Conservation (phyloP, 202 grass and related monocot species). For the Setaria italica region DNA sequence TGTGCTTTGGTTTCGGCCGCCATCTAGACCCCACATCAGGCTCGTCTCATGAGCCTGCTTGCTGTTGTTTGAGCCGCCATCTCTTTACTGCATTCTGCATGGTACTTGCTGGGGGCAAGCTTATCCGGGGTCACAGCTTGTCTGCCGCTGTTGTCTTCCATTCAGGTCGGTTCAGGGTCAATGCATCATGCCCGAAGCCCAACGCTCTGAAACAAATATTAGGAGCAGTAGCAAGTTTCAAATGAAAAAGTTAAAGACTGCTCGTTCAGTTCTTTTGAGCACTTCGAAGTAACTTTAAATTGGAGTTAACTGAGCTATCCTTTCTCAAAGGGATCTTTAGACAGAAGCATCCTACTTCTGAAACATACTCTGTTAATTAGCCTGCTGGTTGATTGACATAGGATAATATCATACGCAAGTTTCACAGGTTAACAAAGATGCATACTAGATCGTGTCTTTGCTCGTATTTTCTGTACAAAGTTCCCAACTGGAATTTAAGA, state of each 20-base stretch:
- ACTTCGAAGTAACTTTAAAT: conserved; percentile 17
- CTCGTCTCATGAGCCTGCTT: not conserved
- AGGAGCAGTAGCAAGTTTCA: not conserved
- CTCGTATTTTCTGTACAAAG: not conserved
- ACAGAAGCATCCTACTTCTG: not conserved
- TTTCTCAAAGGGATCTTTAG: not conserved
- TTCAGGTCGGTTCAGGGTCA: conserved; percentile 21
- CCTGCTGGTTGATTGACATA: not conserved
- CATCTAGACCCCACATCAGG: not conserved
- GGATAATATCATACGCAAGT: not conserved
- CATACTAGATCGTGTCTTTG: not conserved
- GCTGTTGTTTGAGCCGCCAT: not conserved
- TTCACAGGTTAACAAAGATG: not conserved
- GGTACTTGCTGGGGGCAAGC: not conserved
- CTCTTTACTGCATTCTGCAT: not conserved
- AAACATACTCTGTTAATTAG: not conserved
- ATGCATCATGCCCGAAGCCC: conserved; percentile 26
- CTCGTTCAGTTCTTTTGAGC: conserved; percentile 45
- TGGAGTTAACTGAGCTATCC: conserved; percentile 6
- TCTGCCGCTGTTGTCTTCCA: not conserved
- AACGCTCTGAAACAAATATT: not conserved
- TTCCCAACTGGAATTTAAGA: not conserved
- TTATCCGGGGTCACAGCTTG: conserved; percentile 6
- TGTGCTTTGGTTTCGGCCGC: not conserved
- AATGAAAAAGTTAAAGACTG: conserved; percentile 13